Percentiles rank a stretch among this genome's conserved stretches.
Evolutionary conservation across 1,139 yeast genomes (phyloP).

Genomic region (Scheffersomyces cryptocercus): DNA sequence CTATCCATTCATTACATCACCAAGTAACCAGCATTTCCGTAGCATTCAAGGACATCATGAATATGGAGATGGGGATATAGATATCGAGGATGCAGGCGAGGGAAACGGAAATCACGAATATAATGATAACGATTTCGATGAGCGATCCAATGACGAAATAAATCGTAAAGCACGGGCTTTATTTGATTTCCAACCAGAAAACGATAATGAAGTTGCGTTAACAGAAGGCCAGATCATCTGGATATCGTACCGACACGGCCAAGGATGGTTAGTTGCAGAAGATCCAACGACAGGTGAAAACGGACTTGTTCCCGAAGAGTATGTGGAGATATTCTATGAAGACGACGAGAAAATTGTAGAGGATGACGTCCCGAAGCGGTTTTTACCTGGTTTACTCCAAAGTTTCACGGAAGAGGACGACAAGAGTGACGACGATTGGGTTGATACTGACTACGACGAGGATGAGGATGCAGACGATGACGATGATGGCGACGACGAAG

Average conservation of each 20-base stretch:
- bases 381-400: slow-evolving; percentile 44
- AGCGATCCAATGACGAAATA: slow-evolving; percentile 34
- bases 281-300: slow-evolving; percentile 78
- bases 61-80: slow-evolving; percentile 7
- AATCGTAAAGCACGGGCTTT: slow-evolving; percentile 74
- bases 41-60: slow-evolving; percentile 4
- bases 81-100: slow-evolving; percentile 4
- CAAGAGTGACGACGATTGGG: slow-evolving; percentile 37
- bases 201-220: slow-evolving; percentile 84
- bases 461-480: slow-evolving; percentile 7
- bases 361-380: slow-evolving; percentile 49
- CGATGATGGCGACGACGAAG: slow-evolving; percentile 1
- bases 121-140: slow-evolving; percentile 6
- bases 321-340: slow-evolving; percentile 59
- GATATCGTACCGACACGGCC: slow-evolving; percentile 91
- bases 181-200: slow-evolving; percentile 89
- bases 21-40: slow-evolving; percentile 8
- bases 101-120: slow-evolving; percentile 2
- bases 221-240: slow-evolving; percentile 81
- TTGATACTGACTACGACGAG: slow-evolving; percentile 31
- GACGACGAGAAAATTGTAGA: slow-evolving; percentile 21
- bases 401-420: slow-evolving; percentile 11
- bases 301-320: slow-evolving; percentile 95
- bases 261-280: slow-evolving; percentile 97
- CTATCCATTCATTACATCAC: slow-evolving; percentile 3